Conservation (phyloP, 371 early-diverging fungal species). For the Haplosporangium sp. region DNA sequence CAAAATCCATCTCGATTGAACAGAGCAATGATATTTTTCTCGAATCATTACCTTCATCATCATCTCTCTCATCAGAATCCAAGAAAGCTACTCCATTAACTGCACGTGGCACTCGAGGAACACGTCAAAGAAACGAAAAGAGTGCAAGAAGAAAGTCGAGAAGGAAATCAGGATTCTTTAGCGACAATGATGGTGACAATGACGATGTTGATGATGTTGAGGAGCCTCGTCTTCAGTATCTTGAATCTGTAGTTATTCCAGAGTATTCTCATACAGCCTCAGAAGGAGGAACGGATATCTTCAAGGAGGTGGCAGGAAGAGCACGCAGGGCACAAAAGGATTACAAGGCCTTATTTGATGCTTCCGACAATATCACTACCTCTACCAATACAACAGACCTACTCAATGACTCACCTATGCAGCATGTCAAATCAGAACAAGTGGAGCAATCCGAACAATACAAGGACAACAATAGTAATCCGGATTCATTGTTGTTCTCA, state of each 20-base stretch:
- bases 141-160: not conserved
- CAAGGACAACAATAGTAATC: not conserved
- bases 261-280: not conserved
- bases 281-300: not conserved
- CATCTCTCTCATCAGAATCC: not conserved
- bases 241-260: slow-evolving; percentile 12
- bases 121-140: not conserved
- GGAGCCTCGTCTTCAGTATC: slow-evolving; percentile 16
- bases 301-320: slow-evolving; percentile 1
- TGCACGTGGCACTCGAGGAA: slow-evolving; percentile 7
- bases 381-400: not conserved
- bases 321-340: not conserved
- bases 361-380: not conserved
- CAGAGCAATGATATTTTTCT: not conserved
- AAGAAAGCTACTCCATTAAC: slow-evolving; percentile 8
- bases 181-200: not conserved
- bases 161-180: not conserved
- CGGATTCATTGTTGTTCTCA: slow-evolving; percentile 9
- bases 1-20: not conserved
- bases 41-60: not conserved
- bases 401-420: not conserved
- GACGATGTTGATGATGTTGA: slow-evolving; percentile 19
- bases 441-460: not conserved
- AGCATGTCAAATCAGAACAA: not conserved
- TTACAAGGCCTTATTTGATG: not conserved